Percentiles rank a stretch among this genome's conserved stretches.
Evolutionary conservation across 1,284 basidiomycete genomes (phyloP).

Genomic region (Gastroboletus turbinatus): DNA sequence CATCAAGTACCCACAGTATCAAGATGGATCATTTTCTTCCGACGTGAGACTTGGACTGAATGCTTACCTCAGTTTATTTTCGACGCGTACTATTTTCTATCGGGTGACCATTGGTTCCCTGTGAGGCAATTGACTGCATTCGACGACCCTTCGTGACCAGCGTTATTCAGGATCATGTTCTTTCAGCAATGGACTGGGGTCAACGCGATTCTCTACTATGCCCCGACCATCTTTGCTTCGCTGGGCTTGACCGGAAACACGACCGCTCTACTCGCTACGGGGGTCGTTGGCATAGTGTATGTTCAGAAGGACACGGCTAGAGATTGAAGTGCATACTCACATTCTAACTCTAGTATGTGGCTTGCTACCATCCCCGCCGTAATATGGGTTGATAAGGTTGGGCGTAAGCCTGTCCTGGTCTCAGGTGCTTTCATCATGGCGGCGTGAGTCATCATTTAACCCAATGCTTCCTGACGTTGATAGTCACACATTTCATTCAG

Average conservation of each 20-base stretch:
- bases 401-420: slow-evolving; percentile 67
- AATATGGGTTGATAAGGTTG: slow-evolving; percentile 69
- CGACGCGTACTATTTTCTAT: slow-evolving; percentile 51
- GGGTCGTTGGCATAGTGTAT: slow-evolving; percentile 78
- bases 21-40: slow-evolving; percentile 58
- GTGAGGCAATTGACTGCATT: slow-evolving; percentile 32
- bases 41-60: slow-evolving; percentile 61
- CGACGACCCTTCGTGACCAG: slow-evolving; percentile 1
- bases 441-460: slow-evolving; percentile 34
- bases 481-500: slow-evolving; percentile 19
- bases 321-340: not conserved
- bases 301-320: slow-evolving; percentile 22
- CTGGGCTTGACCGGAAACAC: slow-evolving; percentile 62
- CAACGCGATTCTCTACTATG: slow-evolving; percentile 71
- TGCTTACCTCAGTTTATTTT: slow-evolving; percentile 56
- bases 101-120: slow-evolving; percentile 60
- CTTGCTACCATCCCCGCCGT: slow-evolving; percentile 74
- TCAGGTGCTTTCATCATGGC: slow-evolving; percentile 75
- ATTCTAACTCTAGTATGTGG: slow-evolving; percentile 54
- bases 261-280: slow-evolving; percentile 70
- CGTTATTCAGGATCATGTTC: slow-evolving; percentile 56
- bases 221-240: slow-evolving; percentile 59
- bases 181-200: slow-evolving; percentile 73
- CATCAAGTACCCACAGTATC: slow-evolving; percentile 59
- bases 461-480: not conserved